Base-by-base conservation (phyloP, 148 eudicot species). In the Rhododendron simsii region DNA sequence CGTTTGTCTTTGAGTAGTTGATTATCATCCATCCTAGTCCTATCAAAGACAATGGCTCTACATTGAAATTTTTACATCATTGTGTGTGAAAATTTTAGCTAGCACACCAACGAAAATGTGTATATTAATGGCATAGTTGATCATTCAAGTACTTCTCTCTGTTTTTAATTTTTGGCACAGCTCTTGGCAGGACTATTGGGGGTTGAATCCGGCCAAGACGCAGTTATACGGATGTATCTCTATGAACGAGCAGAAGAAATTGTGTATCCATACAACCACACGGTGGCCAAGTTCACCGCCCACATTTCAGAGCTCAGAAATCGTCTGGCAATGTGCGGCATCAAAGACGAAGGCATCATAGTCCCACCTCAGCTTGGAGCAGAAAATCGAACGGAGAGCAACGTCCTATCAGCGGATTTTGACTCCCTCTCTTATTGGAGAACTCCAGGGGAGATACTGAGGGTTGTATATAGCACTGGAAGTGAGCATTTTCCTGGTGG, bases 141-240 rank as follows among this genome's bases (percentile, higher is more conserved):
- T 41, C 45, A 39, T 39, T 39, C 41, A 39, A 39, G 41, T 39
- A n/a, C n/a, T 53, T 53, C 18, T 15, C 59, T 55, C 20, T 55
- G 59, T 48, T 9, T 55, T 16, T 16, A 14, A 10, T 15, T 53
- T 57, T 57, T 57, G 18, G 1, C n/a, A 57, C 85, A 95, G 98
- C 91, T 95, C n/a, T 47, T 91, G 80, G 93, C 94, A 82, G 99
- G 98, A 3, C 87, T 95, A 5, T 84, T 91, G 59, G 99, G 96
- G 15, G 92, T 91, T 2, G 99, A 97, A 89, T 75, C 94, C 0
- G 99, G 98, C 0, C 99, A 95, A 89, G 98, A 97, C 21, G 96
- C 99, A 3, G 87, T 92, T 0, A 90, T 95, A 3, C 87, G 98
- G 6, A 80, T 26, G 86, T 91, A 89, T 48, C 87, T 97, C 0